Conservation (phyloP, 495 filamentous ascomycete genomes). For the Oleoguttula mirabilis region DNA sequence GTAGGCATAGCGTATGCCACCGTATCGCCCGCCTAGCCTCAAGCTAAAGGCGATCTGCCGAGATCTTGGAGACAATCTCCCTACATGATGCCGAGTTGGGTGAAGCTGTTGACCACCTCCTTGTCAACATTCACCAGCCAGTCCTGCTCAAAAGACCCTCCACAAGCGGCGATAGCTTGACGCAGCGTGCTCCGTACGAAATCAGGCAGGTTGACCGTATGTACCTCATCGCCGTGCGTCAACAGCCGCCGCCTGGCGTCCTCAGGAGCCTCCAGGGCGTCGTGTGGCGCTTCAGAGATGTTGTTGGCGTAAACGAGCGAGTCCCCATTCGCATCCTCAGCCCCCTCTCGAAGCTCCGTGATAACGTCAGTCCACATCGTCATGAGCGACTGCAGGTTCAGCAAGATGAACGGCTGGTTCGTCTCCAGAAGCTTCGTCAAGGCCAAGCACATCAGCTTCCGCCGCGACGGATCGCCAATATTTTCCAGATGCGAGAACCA, state of each 20-base stretch:
- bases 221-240: conserved; percentile 53
- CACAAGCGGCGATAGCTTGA: conserved; percentile 51
- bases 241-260: conserved; percentile 45
- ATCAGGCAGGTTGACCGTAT: conserved; percentile 53
- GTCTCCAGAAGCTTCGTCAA: conserved; percentile 69
- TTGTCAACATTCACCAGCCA: conserved; percentile 83
- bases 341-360: conserved; percentile 44
- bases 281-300: background rate
- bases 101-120: conserved; percentile 62
- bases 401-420: conserved; percentile 44
- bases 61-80: too few species aligned
- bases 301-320: conserved; percentile 22
- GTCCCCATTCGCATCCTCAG: conserved; percentile 36
- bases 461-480: conserved; percentile 57
- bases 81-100: conserved; percentile 20
- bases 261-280: conserved; percentile 48
- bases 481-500: conserved; percentile 85
- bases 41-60: too few species aligned
- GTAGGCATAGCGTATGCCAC: too few species aligned
- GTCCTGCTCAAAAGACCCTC: conserved; percentile 62
- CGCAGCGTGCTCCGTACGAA: conserved; percentile 59
- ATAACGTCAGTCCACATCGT: conserved; percentile 60
- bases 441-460: conserved; percentile 73
- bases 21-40: too few species aligned
- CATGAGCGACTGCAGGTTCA: conserved; percentile 51